Base-by-base conservation (phyloP, 305 asterid species). In the Stenogyne calaminthoides region DNA sequence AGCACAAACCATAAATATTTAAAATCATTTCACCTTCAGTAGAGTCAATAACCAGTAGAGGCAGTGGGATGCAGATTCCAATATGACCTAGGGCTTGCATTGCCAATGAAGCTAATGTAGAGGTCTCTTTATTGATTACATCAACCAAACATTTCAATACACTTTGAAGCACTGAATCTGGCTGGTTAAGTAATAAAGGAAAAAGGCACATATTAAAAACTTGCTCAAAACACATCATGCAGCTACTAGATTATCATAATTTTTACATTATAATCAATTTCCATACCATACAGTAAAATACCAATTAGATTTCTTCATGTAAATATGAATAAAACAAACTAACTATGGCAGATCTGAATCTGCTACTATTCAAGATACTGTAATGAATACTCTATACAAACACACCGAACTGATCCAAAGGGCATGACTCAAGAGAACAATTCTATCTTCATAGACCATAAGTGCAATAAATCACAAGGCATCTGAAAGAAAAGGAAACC, bases 41-140 rank as follows among this genome's bases (percentile, higher is more conserved):
- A 66, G 96, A 82, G 72, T 86, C 96, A 74, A 81, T 73, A 75
- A 74, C 83, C 83, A 92, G 76, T 49, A 81, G 87, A 84, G 97
- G 97, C 77, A 95, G 85, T 68, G 91, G 88, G 70, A 80, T 71
- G 72, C 93, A 81, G 78, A 92, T 89, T 79, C 98, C 99, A 85
- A 95, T 86, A 84, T 92, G 98, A 77, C 99, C 99, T 80, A 95
- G 85, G 57, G 97, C 90, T 90, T 91, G 93, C 95, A 92, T 86
- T 61, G 96, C 97, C 73, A 84, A 84, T 46, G 96, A 92, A 86
- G 99, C 98, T 83, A 92, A 81, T 64, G 93, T 63, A 46, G 88
- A 81, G 56, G 86, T 86, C 86, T 95, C 99, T 25, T 60, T 78
- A 76, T 87, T 89, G 73, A 85, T 84, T 42, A 92, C 80, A 77